These are phyloP conservation scores for Aspergillus baeticus DNA, from an alignment of 495 filamentous ascomycete genomes.

Conservation along the genomic window DNA sequence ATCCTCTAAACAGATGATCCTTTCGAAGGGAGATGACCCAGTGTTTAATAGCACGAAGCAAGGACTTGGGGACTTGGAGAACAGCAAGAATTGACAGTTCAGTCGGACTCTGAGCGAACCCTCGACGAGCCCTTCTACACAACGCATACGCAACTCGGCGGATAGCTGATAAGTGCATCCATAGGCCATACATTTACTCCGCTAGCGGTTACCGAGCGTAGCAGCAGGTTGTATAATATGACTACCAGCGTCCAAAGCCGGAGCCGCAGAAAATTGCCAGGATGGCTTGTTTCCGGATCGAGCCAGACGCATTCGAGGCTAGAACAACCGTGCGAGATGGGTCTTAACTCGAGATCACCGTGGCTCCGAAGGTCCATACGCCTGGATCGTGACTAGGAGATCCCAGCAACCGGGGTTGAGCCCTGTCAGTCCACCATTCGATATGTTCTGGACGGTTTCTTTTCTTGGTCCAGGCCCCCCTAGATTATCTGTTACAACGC, in stretches of 20 bases:
- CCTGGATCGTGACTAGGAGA: slow-evolving; percentile 28
- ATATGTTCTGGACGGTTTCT: slow-evolving; percentile 20
- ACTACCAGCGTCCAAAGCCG: neutral
- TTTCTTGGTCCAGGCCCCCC: slow-evolving; percentile 3
- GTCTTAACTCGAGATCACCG: slow-evolving; percentile 24
- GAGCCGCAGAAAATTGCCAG: neutral
- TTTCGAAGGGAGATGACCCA: slow-evolving; percentile 18
- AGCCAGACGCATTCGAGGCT: slow-evolving; percentile 11
- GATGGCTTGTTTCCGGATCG: neutral
- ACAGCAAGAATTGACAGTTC: neutral
- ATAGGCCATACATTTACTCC: neutral
- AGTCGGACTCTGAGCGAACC: too few species aligned
- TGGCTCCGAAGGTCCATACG: slow-evolving; percentile 29
- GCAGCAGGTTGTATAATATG: too few species aligned
- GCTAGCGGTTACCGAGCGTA: too few species aligned
- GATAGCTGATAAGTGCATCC: neutral
- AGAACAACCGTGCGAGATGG: slow-evolving; percentile 12
- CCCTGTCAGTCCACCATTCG: slow-evolving; percentile 31
- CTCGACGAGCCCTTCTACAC: slow-evolving; percentile 32
- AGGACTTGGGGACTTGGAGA: slow-evolving; percentile 23
- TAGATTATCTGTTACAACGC: slow-evolving; percentile 2
- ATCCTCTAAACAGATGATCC: slow-evolving; percentile 18
- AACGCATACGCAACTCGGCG: neutral
- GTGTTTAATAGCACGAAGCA: slow-evolving; percentile 39
- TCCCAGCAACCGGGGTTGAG: slow-evolving; percentile 38